phyloP scores from a whole-genome alignment of 2,329 filamentous ascomycete species.

The Chrysoporthe austroafricana region DNA sequence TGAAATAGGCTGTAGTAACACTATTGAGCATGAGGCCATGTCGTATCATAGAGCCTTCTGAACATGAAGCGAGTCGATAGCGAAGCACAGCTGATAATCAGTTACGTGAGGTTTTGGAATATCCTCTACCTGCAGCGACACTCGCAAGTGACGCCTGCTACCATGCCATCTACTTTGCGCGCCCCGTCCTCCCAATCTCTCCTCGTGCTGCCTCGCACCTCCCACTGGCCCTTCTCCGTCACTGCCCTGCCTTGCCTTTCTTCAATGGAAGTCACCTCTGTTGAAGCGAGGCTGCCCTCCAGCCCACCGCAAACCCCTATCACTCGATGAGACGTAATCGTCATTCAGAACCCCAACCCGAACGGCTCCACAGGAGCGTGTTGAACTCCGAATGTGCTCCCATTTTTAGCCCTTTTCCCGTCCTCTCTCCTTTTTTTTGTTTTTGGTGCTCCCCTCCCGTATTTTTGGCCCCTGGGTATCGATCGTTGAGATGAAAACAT shows the following conservation, averaged over 20 bases:
- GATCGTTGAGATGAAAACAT: conserved; percentile 35
- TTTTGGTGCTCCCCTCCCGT: conserved; percentile 10
- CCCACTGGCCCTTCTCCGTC: not conserved
- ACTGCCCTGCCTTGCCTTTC: too few species aligned
- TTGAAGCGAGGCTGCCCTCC: conserved; percentile 23
- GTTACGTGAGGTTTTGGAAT: not conserved
- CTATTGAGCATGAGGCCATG: not conserved
- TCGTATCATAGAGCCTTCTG: not conserved
- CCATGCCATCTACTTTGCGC: not conserved
- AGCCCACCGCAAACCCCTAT: not conserved
- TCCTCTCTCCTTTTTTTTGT: conserved; percentile 32
- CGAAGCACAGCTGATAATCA: not conserved
- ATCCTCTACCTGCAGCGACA: not conserved
- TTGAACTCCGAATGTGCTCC: conserved; percentile 18
- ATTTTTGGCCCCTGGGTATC: conserved; percentile 23
- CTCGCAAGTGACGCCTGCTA: not conserved
- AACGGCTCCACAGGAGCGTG: conserved; percentile 13
- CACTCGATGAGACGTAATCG: not conserved
- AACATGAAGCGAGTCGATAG: not conserved
- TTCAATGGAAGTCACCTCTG: conserved; percentile 16
- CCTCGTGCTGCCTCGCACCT: not conserved
- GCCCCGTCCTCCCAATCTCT: not conserved
- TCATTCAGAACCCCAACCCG: not conserved
- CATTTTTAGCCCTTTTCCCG: conserved; percentile 31
- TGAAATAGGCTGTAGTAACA: not conserved